Evolutionary conservation across 2,329 filamentous ascomycete species (phyloP), one percentile per base, ranked within the genome.

Genomic region (Clonostachys rosea): DNA sequence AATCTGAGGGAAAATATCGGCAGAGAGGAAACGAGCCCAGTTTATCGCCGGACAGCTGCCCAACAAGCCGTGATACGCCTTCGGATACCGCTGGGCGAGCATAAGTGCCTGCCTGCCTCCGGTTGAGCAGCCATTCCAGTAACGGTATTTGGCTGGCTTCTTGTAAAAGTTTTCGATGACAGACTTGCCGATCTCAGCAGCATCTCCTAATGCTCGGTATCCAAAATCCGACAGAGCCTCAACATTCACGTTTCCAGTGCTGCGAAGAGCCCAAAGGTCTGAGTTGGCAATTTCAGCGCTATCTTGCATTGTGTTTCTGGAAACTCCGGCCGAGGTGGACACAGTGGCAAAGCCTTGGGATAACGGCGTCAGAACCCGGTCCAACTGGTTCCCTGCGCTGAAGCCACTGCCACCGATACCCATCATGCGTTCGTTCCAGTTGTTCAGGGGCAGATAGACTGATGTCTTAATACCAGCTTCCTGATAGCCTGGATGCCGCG

Each of bases 81-180:
- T 65, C 0, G 74, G 75, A 50, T 68, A 76, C 33, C 64, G 54
- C 50, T 77, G 68, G 6, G 71, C 65, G 39, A 70, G 65, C 47
- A 71, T 73, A 14, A 76, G 57, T 14, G 74, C 75, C 58, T 79
- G 73, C 5, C 75, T 60, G 5, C 76, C 75, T 16, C 75, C 76
- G 0, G 73, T 76, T 2, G 71, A 76, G 55, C 75, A 79, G 30
- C 74, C 75, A 13, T 66, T 60, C 51, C 69, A 76, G 56, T 76
- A 76, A 8, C 65, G 70, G 54, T 70, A 73, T 4, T 62, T 56
- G 11, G 62, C 59, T 5, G 43, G 37, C 37, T 46, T 34, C 30
- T 59, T 54, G 49, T 76, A 76, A 55, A 69, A 75, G 6, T 58
- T 56, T 17, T 68, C 52, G 6, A 64, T 64, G 33, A 76, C 52